Conservation (phyloP, 179 eudicot genomes). For the Silene coronaria region DNA sequence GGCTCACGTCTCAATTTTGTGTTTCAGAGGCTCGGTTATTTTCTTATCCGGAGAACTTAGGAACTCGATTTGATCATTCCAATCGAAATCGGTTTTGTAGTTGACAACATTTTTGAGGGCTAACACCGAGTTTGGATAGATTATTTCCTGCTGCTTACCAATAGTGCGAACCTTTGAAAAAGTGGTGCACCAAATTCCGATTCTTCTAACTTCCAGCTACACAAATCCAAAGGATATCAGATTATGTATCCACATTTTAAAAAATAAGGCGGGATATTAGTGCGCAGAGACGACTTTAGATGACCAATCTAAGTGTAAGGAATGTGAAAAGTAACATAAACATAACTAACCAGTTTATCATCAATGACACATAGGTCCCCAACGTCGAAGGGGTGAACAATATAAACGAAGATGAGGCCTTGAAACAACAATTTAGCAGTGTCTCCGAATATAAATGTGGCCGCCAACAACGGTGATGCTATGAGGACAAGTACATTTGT, state of each 20-base stretch:
- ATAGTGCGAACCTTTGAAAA: constrained; percentile 3
- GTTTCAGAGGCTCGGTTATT: background rate
- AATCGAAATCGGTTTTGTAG: constrained; percentile 15
- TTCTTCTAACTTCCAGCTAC: constrained; percentile 14
- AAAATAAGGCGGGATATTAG: too few relatives aligned
- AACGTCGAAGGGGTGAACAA: constrained; percentile 17
- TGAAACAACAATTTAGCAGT: constrained; percentile 15
- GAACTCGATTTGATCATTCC: constrained; percentile 11
- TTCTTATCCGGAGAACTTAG: background rate
- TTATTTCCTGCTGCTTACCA: constrained; percentile 10
- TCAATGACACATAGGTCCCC: constrained; percentile 29
- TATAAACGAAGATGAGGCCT: constrained; percentile 21
- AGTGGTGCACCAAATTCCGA: constrained; percentile 18
- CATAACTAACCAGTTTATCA: constrained; percentile 9
- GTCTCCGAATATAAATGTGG: constrained; percentile 23
- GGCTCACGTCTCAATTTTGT: background rate
- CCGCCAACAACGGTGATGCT: constrained; percentile 17
- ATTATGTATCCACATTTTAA: background rate
- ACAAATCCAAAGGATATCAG: background rate
- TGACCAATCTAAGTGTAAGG: too few relatives aligned
- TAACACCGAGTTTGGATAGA: constrained; percentile 19
- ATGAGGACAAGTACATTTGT: constrained; percentile 9
- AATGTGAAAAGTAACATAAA: background rate
- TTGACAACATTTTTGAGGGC: constrained; percentile 10
- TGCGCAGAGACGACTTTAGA: too few relatives aligned